Evolutionary conservation across 352 stramenopile species (phyloP).

Genomic region (Pythium monospermum): DNA sequence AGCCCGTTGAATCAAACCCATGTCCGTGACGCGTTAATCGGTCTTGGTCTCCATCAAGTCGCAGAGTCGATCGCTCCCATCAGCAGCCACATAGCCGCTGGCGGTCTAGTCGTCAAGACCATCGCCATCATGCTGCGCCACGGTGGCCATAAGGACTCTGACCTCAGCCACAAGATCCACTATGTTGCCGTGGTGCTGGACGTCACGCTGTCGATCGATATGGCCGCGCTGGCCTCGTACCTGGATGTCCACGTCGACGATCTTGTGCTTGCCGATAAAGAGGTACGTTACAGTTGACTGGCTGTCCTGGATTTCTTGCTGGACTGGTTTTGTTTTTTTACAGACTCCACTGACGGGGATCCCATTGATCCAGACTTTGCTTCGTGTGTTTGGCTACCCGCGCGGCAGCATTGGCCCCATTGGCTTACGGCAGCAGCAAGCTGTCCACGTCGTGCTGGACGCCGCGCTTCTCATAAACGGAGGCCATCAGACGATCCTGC

Average conservation of each 20-base stretch:
- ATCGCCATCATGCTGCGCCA: constrained; percentile 42
- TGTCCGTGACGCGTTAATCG: constrained; percentile 30
- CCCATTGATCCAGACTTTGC: constrained; percentile 36
- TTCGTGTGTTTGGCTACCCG: constrained; percentile 61
- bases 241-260: constrained; percentile 25
- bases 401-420: constrained; percentile 60
- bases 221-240: constrained; percentile 28
- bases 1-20: constrained; percentile 22
- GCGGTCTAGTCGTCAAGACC: constrained; percentile 53
- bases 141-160: background rate
- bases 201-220: constrained; percentile 48
- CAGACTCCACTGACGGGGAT: too few relatives aligned
- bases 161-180: background rate
- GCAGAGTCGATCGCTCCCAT: constrained; percentile 26
- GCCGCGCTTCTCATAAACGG: constrained; percentile 20
- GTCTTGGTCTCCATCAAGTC: constrained; percentile 15
- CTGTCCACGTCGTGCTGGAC: constrained; percentile 54
- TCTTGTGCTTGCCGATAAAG: constrained; percentile 40
- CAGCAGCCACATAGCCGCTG: constrained; percentile 11
- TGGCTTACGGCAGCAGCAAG: constrained; percentile 44
- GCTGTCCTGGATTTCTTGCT: background rate
- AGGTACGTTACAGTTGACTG: constrained; percentile 26
- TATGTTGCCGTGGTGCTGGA: constrained; percentile 50
- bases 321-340: constrained; percentile 2
- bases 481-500: constrained; percentile 35